Conservation (phyloP, 1,284 basidiomycete genomes). For the Malassezia nana region DNA sequence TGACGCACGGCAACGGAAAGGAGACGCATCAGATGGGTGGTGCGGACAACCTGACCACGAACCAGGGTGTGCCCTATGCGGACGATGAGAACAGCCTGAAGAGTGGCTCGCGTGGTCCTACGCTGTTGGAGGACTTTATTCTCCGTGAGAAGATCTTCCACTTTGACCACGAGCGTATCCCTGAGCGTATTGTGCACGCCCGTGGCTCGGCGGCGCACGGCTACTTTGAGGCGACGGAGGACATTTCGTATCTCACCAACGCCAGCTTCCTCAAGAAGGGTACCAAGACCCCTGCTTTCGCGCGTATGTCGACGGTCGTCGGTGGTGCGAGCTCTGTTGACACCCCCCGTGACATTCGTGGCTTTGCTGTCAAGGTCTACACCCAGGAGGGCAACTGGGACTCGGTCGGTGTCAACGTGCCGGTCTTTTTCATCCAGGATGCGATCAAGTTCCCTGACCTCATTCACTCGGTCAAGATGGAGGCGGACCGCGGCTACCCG, state of each 20-base stretch:
- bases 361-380: slow-evolving; percentile 80
- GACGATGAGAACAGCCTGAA: slow-evolving; percentile 10
- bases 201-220: slow-evolving; percentile 67
- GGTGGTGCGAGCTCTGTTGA: slow-evolving; percentile 78
- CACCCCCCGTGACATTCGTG: slow-evolving; percentile 81
- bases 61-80: not conserved
- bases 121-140: slow-evolving; percentile 30
- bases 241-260: slow-evolving; percentile 67
- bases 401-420: slow-evolving; percentile 32
- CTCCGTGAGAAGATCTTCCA: slow-evolving; percentile 63
- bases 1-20: not conserved
- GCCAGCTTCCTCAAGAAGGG: slow-evolving; percentile 51
- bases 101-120: slow-evolving; percentile 5
- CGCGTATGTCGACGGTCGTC: slow-evolving; percentile 53
- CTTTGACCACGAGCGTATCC: slow-evolving; percentile 87
- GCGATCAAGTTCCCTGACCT: slow-evolving; percentile 58
- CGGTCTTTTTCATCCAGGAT: slow-evolving; percentile 48
- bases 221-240: slow-evolving; percentile 67
- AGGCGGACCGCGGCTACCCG: slow-evolving; percentile 69
- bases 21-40: slow-evolving; percentile 7
- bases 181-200: slow-evolving; percentile 68
- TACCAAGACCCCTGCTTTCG: slow-evolving; percentile 42
- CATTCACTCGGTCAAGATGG: slow-evolving; percentile 88
- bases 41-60: not conserved
- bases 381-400: slow-evolving; percentile 62